A percentile compares a stretch with the other conserved stretches of the same genome.
phyloP scores from a whole-genome alignment of 768 basidiomycete species.

The Candolleomyces eurysporus region DNA sequence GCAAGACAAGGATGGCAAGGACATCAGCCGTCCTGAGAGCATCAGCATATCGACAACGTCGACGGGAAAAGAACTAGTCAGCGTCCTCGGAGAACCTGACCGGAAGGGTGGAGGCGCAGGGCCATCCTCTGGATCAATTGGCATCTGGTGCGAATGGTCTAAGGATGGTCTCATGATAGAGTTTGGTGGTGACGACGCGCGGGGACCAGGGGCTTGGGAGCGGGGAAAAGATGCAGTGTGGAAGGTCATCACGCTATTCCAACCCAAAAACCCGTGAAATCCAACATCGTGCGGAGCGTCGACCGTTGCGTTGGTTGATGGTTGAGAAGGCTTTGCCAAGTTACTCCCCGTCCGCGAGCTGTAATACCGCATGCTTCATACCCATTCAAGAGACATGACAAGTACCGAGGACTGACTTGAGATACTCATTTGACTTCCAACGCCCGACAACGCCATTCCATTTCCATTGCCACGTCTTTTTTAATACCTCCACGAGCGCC shows the following conservation, averaged over 20 bases:
- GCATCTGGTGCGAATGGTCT: conserved; percentile 94
- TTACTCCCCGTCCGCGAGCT: not conserved
- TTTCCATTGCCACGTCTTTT: too few species aligned
- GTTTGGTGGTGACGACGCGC: conserved; percentile 75
- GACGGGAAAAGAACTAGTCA: conserved; percentile 78
- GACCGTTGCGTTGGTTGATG: too few species aligned
- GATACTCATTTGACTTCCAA: too few species aligned
- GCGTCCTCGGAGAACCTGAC: conserved; percentile 76
- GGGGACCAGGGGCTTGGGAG: conserved; percentile 86
- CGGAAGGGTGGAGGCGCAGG: conserved; percentile 90
- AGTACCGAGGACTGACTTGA: too few species aligned
- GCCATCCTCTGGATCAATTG: conserved; percentile 80
- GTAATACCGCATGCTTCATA: not conserved
- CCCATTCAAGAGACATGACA: too few species aligned
- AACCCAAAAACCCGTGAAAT: conserved; percentile 11
- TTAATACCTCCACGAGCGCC: too few species aligned
- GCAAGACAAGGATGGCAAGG: conserved; percentile 37
- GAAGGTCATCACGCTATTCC: conserved; percentile 71
- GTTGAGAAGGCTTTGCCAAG: not conserved
- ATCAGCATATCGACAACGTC: conserved; percentile 48
- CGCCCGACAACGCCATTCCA: too few species aligned
- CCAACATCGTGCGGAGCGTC: not conserved
- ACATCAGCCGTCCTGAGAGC: conserved; percentile 31
- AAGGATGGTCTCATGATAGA: conserved; percentile 81
- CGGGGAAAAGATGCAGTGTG: conserved; percentile 78